Conservation (phyloP, 225 moss, liverwort and hornwort species). For the Pseudoscleropodium purum region DNA sequence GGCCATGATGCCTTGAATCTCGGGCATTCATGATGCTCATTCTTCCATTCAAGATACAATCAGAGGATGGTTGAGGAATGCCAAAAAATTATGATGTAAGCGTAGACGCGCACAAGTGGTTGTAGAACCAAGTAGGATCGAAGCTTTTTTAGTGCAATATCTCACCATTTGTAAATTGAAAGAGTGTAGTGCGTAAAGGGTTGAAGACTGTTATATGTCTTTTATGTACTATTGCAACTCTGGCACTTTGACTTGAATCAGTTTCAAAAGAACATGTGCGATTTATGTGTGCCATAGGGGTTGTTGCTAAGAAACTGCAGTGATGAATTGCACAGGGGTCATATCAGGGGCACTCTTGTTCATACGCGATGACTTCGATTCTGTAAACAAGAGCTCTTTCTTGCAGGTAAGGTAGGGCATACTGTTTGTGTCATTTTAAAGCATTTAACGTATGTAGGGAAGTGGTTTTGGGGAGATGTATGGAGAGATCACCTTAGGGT, state of each 20-base stretch:
- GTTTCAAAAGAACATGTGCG: background rate
- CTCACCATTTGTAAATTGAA: background rate
- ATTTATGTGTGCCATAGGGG: background rate
- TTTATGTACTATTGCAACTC: background rate
- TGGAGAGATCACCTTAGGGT: background rate
- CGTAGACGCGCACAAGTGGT: background rate
- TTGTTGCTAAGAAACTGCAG: background rate
- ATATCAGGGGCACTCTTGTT: constrained; percentile 90
- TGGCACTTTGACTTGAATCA: background rate
- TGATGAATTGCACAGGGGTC: constrained; percentile 47
- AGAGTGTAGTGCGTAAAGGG: no score
- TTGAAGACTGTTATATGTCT: background rate
- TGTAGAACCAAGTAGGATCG: background rate
- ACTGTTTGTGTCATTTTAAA: background rate
- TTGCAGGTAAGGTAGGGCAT: constrained; percentile 52
- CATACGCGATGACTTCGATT: constrained; percentile 83
- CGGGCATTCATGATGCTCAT: background rate
- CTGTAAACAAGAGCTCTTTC: constrained; percentile 58
- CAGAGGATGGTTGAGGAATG: background rate
- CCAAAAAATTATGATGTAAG: background rate
- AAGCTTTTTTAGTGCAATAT: background rate
- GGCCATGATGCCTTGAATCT: background rate
- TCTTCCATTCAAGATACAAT: background rate
- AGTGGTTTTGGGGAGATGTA: background rate
- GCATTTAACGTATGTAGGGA: background rate